These are phyloP conservation scores for Narthecium ossifragum DNA, from an alignment of 106 monocot species.

Conservation along the genomic window DNA sequence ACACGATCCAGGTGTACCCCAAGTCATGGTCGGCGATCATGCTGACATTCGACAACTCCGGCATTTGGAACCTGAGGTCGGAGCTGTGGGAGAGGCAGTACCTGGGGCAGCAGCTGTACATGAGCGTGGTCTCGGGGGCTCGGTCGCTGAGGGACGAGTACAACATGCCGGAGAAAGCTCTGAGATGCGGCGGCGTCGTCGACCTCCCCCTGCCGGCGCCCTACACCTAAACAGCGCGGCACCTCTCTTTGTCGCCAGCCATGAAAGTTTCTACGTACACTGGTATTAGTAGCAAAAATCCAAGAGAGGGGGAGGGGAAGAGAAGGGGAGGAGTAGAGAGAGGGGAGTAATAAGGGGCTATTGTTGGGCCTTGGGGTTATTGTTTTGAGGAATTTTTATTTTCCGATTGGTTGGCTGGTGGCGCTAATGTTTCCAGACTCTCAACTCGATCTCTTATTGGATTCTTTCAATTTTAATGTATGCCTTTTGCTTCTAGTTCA, in stretches of 20 bases:
- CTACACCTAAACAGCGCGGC: too few relatives aligned
- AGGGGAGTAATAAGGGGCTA: background rate
- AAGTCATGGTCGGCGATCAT: slow-evolving; percentile 57
- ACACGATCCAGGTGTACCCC: slow-evolving; percentile 61
- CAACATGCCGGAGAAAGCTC: slow-evolving; percentile 13
- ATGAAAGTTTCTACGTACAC: too few relatives aligned
- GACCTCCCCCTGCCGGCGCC: slow-evolving; percentile 11
- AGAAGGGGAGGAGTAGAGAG: background rate
- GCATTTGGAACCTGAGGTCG: slow-evolving; percentile 63
- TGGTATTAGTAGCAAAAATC: background rate
- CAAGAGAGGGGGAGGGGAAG: background rate
- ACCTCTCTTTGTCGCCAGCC: too few relatives aligned
- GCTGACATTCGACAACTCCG: slow-evolving; percentile 58
- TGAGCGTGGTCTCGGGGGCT: slow-evolving; percentile 29
- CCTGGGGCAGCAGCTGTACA: slow-evolving; percentile 50
- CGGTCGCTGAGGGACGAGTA: slow-evolving; percentile 12
- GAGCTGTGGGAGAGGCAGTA: slow-evolving; percentile 33
- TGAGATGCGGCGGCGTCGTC: slow-evolving; percentile 9
- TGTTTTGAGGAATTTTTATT: background rate
- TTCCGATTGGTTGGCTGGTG: background rate
- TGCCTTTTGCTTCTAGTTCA: too few relatives aligned
- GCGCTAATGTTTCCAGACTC: background rate
- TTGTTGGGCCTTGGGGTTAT: background rate
- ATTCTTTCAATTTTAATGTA: too few relatives aligned
- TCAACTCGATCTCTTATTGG: slow-evolving; percentile 1